Percentiles rank a stretch among this genome's conserved stretches.
Evolutionary conservation across 129 eudicot species (phyloP).

Genomic region (Escallonia rubra): DNA sequence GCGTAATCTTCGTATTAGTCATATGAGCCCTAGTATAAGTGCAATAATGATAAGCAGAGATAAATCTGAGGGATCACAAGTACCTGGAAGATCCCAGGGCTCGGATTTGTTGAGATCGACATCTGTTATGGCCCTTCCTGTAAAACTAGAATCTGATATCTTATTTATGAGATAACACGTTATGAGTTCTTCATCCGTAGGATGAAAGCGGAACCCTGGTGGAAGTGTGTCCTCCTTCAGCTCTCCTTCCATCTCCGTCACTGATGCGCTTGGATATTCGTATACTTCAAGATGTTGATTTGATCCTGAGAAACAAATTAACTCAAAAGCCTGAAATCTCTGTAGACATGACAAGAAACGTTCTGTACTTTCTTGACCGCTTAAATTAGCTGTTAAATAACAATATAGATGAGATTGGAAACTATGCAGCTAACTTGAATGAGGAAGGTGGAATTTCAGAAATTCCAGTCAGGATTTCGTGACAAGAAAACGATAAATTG

Average conservation of each 20-base stretch:
- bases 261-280: neutral
- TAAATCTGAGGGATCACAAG: neutral
- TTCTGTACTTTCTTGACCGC: neutral
- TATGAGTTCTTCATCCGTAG: slow-evolving; percentile 37
- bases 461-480: neutral
- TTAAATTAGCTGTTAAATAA: no score
- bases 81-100: slow-evolving; percentile 43
- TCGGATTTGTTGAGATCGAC: slow-evolving; percentile 40
- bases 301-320: neutral
- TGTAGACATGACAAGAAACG: neutral
- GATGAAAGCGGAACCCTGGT: slow-evolving; percentile 41
- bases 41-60: neutral
- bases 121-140: slow-evolving; percentile 27
- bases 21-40: no score
- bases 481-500: neutral
- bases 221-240: slow-evolving; percentile 30
- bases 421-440: no score
- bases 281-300: slow-evolving; percentile 16
- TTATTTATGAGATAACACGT: slow-evolving; percentile 35
- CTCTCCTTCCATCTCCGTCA: slow-evolving; percentile 22
- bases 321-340: neutral
- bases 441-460: no score
- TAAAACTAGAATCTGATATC: slow-evolving; percentile 25
- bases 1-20: no score
- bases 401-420: no score